Evolutionary conservation across 2,329 filamentous ascomycete genomes (phyloP).

Genomic region (Fusarium sp.): DNA sequence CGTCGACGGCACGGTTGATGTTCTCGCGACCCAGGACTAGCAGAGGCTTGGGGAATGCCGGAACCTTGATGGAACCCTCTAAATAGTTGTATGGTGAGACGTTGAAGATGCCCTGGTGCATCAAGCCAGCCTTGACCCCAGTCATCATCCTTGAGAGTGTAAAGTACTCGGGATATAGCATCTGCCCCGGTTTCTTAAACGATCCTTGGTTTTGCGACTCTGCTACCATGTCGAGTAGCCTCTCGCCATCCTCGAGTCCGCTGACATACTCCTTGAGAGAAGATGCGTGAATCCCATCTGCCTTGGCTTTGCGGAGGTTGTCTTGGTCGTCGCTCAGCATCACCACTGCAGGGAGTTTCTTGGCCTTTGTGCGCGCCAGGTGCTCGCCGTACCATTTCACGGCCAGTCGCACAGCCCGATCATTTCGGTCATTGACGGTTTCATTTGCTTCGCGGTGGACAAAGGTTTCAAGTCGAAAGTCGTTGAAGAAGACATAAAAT

Average conservation of each 20-base stretch:
- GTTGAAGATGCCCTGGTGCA: conserved; percentile 96
- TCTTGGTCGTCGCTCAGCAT: conserved; percentile 95
- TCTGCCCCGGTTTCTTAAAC: conserved; percentile 66
- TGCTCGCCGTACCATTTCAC: conserved; percentile 92
- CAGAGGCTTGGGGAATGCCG: conserved; percentile 87
- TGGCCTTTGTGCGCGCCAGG: conserved; percentile 68
- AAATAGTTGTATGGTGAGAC: conserved; percentile 98
- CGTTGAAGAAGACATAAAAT: conserved; percentile 99
- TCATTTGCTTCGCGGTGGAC: conserved; percentile 77
- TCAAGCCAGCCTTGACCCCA: conserved; percentile 82
- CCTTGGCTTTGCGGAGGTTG: conserved; percentile 81
- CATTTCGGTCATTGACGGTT: conserved; percentile 95
- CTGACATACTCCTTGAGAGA: conserved; percentile 81
- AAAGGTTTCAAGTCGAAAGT: conserved; percentile 93
- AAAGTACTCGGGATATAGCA: conserved; percentile 89
- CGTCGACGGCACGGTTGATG: conserved; percentile 92
- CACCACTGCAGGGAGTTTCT: conserved; percentile 75
- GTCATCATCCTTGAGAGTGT: conserved; percentile 93
- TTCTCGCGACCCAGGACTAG: conserved; percentile 91
- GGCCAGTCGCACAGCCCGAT: conserved; percentile 84
- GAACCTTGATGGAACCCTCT: conserved; percentile 88
- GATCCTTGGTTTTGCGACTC: conserved; percentile 75
- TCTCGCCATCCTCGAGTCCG: conserved; percentile 81
- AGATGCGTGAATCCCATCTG: conserved; percentile 73
- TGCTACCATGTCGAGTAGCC: conserved; percentile 91